Evolutionary conservation across 257 asterid genomes (phyloP), one percentile per base, ranked within the genome.

Genomic region (Solanum rostratum): DNA sequence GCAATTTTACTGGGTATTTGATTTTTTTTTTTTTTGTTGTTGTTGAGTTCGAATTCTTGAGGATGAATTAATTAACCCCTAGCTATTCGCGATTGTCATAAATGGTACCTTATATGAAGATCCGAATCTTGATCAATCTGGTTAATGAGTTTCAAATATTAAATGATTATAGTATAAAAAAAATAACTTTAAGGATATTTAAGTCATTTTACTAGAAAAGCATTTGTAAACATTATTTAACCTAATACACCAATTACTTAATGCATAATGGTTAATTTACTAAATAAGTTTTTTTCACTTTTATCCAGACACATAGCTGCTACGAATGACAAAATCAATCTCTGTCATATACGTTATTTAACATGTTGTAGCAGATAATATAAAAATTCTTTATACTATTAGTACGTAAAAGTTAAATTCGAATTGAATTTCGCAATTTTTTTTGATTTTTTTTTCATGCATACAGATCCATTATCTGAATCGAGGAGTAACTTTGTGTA

Each of bases 381-480:
- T 4, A 33, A 33, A 30, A 33, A 33, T 33, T 3, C 18, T 1
- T 20, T 37, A 41, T 41, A 10, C 3, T 20, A 41, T 70, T 7
- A 10, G 3, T 70, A 12, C 2, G 1, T 70, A 70, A 2, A 70
- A 65, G 12, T 29, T 33, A 54, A 53, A 80, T 3, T 81, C 7
- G 7, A 39, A 62, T 29, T 15, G 12, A 29, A 6, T 65, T 29
- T 60, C 11, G 18, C 22, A 60, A 1, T 27, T 62, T 24, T 22
- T 60, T 2, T 3, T 3, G 1, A 15, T 13, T 13, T 9, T 2
- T 63, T 11, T 1, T 65, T 5, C 15, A 54, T 27, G 18, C 3
- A 24, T 84, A 74, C 84, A 92, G 98, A 94, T 88, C 92, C 94
- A 22, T 78, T 83, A 60, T 90, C 94, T 0, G 98, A 93, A 88